Evolutionary conservation across 345 rosid species (phyloP), one percentile per base, ranked within the genome.

Genomic region (Physaria fendleri): DNA sequence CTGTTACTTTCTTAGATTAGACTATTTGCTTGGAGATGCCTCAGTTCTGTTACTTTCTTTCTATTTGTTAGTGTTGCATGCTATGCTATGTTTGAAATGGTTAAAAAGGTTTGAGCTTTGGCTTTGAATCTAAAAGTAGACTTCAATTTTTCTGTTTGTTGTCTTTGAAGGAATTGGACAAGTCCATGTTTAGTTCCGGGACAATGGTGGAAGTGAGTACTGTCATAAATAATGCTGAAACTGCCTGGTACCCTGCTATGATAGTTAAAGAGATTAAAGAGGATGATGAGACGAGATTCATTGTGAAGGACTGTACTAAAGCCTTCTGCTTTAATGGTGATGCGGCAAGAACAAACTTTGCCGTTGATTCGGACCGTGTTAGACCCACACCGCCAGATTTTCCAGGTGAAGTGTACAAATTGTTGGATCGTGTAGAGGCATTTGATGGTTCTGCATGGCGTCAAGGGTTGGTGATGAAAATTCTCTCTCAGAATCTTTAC

Each of bases 341-440:
- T 40, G 55, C 64, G 55, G 62, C 38, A 35, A 50, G 35, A 1
- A 34, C 39, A 16, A 65, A 23, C 51, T 60, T 2, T 33, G 51
- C 5, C 18, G 57, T 87, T 38, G 79, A 71, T 66, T 29, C 49
- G 0, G 47, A 8, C 4, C 68, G 62, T 37, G 76, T 82, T 44
- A 78, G 84, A 37, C 85, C 90, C 22, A 11, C 41, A 21, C 85
- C 78, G 53, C 88, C 90, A 18, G 57, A 13, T 62, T 55, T 55
- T 18, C 58, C 37, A 12, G 80, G 66, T 46, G 78, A 69, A 50
- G 25, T 59, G 37, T 82, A 66, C 38, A 45, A 55, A 27, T 64
- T 87, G 71, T 50, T 84, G 64, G 85, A 84, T 32, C 57, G 23
- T 51, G 95, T 87, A 7, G 88, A 87, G 62, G 51, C 51, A 2